Base-by-base conservation (phyloP, 2,329 filamentous ascomycete species). In the Aspergillus fumigatus region DNA sequence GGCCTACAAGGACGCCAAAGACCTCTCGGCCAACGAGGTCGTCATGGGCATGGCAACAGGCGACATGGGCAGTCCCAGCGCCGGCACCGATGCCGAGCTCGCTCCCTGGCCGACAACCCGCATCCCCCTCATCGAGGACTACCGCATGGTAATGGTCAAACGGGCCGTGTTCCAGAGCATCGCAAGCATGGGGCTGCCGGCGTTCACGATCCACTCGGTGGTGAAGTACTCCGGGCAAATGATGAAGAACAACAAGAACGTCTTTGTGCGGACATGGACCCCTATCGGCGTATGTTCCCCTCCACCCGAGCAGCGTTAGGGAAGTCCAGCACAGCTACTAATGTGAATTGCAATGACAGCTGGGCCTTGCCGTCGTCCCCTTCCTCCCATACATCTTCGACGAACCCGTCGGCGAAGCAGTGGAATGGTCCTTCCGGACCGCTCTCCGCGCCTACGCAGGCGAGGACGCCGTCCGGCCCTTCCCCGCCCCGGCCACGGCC, bases 141-240 rank as follows among this genome's bases (percentile, higher is more conserved):
- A 89, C 69, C 80, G 92, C 47, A 87, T 90, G 14, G 90, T 99
- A 5, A 95, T 97, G 89, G 88, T 87, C 25, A 90, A 99, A 77
- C 81, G 94, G 61, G 92, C 86, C 1, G 82, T 97, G 23, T 99
- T 99, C 76, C 94, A 99, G 77, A 86, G 85, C 62, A 60, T 99
- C 50, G 94, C 94, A 0, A 90, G 86, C 67, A 99, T 99, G 94
- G 94, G 90, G 1, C 75, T 97, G 63, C 94, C 93, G 0, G 93
- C 92, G 0, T 90, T 97, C 60, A 96, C 92, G 0, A 96, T 97
- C 56, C 93, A 97, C 74, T 92, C 88, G 59, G 88, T 97, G 5
- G 94, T 99, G 52, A 84, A 86, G 59, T 97, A 99, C 70, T 92
- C 90, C 0, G 92, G 94, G 0, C 81, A 81, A 41, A 91, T 91